Base-by-base conservation (phyloP, 148 eudicot genomes). In the Oxyria digyna region DNA sequence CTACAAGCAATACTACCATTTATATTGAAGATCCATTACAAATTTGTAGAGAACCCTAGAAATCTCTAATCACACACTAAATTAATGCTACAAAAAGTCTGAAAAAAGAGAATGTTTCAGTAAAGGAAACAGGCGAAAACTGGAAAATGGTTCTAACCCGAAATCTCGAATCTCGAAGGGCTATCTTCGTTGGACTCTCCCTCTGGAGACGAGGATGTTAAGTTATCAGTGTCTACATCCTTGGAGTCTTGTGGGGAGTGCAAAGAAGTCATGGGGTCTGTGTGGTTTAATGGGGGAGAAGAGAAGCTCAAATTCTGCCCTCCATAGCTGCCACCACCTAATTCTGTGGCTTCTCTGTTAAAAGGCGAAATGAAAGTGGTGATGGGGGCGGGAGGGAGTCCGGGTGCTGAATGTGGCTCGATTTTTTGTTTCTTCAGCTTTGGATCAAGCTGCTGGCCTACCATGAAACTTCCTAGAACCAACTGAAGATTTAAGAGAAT, bases 391-490 rank as follows among this genome's bases (percentile, higher is more conserved):
- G 75, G 73, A 18, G 81, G n/a, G n/a, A n/a, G n/a, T n/a, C n/a
- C 77, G 6, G 74, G 72, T 1, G 82, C 68, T 38, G 77, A 55
- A 3, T 79, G 62, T 14, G 81, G 81, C 46, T 87, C 94, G 17
- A 62, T 68, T 74, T 72, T 84, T 67, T 75, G 85, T 67, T 84
- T 89, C 81, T 84, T 87, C 9, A 85, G 83, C 77, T 78, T 81
- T 52, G 84, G 87, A 74, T 89, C 96, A 71, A 68, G 85, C 33
- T 79, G 82, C 32, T 89, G 87, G 65, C 87, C 88, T 0, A 85
- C 73, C 46, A 83, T 67, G 82, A 85, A 89, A 73, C 96, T 92
- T 23, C 91, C 96, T 1, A 92, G 38, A 43, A 92, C 91, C 79
- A 92, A 83, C 98, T 92, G 77, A 66, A 37, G 17, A 70, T 52